Evolutionary conservation across 768 basidiomycete genomes (phyloP), one percentile per base, ranked within the genome.

Genomic region (Symmetrospora coprosmae): DNA sequence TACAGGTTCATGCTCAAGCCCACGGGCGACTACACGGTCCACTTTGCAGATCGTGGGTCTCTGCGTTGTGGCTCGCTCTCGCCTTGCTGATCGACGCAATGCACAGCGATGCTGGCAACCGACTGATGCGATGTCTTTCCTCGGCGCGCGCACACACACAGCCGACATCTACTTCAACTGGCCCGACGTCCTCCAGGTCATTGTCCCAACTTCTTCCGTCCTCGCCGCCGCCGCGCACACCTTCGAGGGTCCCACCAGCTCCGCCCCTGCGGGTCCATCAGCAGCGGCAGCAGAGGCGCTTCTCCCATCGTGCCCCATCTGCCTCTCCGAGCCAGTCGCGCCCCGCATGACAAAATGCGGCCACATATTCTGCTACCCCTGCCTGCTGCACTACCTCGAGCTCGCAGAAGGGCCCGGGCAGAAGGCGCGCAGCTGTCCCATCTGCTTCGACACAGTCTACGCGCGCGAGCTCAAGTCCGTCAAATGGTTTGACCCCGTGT

Each of bases 1-100:
- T 94, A 91, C 74, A 80, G 89, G 61, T 97, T 96, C 72, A 80
- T 97, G 39, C 84, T 96, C 83, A 87, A 88, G 68, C 92, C 92
- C 1, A 81, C 78, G 38, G 86, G 87, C n/a, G 79, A 82, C 66
- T 91, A 94, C 71, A 87, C 90, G 17, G 91, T 86, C 6, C 61
- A 31, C 34, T 39, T 58, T 34, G 55, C 40, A n/a, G 43, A 46
- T 21, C 47, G 55, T 58, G n/a, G 35, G 43, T 46, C 3, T 19
- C n/a, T 7, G n/a, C 7, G 11, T 4, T 40, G n/a, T 47, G 34
- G 53, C 17, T 46, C 19, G 25, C 17, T 9, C 23, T 9, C 47
- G 8, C 8, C 6, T 17, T 16, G 47, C 17, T 19, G 47, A 9
- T 5, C 23, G 27, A 0, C 41, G 28, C 21, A 13, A 2, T 13